Conservation (phyloP, 768 basidiomycete genomes). For the Leucogyrophana mollusca region DNA sequence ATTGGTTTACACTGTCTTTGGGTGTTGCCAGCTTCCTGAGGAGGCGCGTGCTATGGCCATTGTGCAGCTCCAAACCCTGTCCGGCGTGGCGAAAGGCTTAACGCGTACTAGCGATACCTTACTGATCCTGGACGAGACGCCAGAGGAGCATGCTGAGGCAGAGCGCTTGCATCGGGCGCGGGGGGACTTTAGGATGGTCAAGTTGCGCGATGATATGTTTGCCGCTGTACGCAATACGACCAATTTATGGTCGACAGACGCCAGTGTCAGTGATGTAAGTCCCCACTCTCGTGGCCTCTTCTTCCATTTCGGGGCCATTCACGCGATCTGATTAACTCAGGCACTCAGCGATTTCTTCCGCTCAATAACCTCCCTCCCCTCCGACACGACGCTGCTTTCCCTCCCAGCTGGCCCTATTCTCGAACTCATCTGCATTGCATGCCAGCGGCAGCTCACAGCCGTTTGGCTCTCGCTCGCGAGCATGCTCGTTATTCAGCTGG, state of each 20-base stretch:
- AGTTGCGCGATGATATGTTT: conserved; percentile 67
- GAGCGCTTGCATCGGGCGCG: conserved; percentile 60
- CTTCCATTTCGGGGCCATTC: no score
- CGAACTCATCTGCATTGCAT: conserved; percentile 73
- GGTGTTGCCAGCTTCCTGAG: conserved; percentile 63
- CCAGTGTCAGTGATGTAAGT: conserved; percentile 73
- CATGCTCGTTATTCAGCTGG: conserved; percentile 79
- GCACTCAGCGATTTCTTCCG: conserved; percentile 82
- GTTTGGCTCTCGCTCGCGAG: conserved; percentile 84
- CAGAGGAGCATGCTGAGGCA: conserved; percentile 47
- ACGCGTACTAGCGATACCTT: conserved; percentile 74
- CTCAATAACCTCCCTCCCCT: conserved; percentile 79
- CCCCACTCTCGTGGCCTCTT: conserved; percentile 3
- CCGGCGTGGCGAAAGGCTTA: conserved; percentile 85
- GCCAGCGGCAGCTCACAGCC: conserved; percentile 69
- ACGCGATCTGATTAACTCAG: conserved; percentile 33
- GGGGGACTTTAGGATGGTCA: conserved; percentile 59
- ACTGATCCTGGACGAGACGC: conserved; percentile 55
- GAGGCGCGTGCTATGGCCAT: conserved; percentile 67
- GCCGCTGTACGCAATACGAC: conserved; percentile 57
- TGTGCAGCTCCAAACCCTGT: conserved; percentile 74
- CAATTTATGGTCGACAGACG: conserved; percentile 78
- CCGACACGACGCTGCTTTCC: conserved; percentile 75
- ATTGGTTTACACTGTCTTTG: background rate
- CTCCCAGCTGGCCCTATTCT: conserved; percentile 80